phyloP scores from a whole-genome alignment of 2,329 filamentous ascomycete genomes.

The Colletotrichum higginsianum region DNA sequence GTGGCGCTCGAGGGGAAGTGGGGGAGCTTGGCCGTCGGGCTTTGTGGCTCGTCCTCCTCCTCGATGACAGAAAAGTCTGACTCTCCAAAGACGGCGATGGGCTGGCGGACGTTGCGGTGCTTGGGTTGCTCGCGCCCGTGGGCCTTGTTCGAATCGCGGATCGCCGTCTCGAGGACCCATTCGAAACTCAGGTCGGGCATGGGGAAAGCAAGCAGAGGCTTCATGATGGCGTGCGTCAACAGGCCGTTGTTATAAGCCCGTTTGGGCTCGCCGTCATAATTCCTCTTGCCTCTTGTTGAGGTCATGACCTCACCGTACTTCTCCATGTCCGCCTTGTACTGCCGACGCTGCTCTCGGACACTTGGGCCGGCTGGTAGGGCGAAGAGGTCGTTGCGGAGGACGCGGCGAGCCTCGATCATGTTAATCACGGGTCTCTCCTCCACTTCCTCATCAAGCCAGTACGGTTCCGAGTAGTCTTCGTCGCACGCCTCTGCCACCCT shows the following conservation, averaged over 20 bases:
- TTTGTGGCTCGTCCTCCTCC: conserved; percentile 38
- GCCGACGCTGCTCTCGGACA: conserved; percentile 15
- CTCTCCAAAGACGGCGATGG: conserved; percentile 33
- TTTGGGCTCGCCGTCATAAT: conserved; percentile 29
- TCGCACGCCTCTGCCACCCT: neutral
- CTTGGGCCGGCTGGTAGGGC: conserved; percentile 21
- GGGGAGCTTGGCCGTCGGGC: conserved; percentile 30
- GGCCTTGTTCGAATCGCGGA: conserved; percentile 26
- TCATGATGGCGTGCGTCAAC: conserved; percentile 33
- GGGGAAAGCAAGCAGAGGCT: conserved; percentile 29
- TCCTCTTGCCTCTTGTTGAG: conserved; percentile 13
- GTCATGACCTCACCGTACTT: conserved; percentile 26
- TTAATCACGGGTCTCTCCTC: conserved; percentile 23
- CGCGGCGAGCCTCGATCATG: conserved; percentile 33
- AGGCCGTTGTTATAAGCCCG: conserved; percentile 35
- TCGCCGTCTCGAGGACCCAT: conserved; percentile 32
- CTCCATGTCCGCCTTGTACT: conserved; percentile 26
- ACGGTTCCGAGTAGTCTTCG: conserved; percentile 13
- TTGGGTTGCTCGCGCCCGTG: conserved; percentile 6
- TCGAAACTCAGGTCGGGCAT: conserved; percentile 37
- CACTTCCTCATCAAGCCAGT: conserved; percentile 20
- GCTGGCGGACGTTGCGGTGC: conserved; percentile 32
- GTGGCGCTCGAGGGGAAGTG: conserved; percentile 39
- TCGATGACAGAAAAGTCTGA: conserved; percentile 35
- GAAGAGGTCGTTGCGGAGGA: conserved; percentile 28